These are phyloP conservation scores for Lipomyces starkeyi DNA, from an alignment of 805 yeast genomes.

Conservation along the genomic window DNA sequence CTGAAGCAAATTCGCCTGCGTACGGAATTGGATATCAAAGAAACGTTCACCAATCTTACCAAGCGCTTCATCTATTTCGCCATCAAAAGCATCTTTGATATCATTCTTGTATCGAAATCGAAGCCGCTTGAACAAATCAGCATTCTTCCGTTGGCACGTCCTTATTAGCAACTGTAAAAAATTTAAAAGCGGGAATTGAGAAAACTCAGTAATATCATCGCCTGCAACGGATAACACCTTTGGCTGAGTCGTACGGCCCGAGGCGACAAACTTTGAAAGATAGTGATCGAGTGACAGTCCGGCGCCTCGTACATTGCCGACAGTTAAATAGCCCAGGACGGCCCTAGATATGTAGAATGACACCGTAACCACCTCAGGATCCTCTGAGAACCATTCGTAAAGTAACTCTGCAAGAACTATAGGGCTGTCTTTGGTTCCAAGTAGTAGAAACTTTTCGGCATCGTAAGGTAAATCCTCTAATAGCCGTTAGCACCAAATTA, in stretches of 20 bases:
- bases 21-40: conserved; percentile 62
- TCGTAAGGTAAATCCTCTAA: conserved; percentile 52
- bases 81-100: conserved; percentile 42
- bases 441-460: conserved; percentile 74
- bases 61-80: conserved; percentile 54
- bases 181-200: conserved; percentile 61
- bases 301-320: conserved; percentile 70
- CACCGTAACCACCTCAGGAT: conserved; percentile 42
- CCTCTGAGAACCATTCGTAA: conserved; percentile 54
- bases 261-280: conserved; percentile 45
- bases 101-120: conserved; percentile 55
- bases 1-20: conserved; percentile 63
- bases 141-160: conserved; percentile 61
- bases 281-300: conserved; percentile 50
- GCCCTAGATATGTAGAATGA: conserved; percentile 58
- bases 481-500: conserved; percentile 22
- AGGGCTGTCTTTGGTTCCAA: conserved; percentile 65
- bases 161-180: conserved; percentile 70
- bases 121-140: conserved; percentile 61
- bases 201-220: conserved; percentile 44
- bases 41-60: conserved; percentile 65
- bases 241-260: conserved; percentile 23
- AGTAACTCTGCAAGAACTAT: conserved; percentile 55
- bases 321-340: conserved; percentile 73
- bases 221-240: conserved; percentile 36